phyloP scores from a whole-genome alignment of 768 basidiomycete genomes.

The Mycena olivaceomarginata region DNA sequence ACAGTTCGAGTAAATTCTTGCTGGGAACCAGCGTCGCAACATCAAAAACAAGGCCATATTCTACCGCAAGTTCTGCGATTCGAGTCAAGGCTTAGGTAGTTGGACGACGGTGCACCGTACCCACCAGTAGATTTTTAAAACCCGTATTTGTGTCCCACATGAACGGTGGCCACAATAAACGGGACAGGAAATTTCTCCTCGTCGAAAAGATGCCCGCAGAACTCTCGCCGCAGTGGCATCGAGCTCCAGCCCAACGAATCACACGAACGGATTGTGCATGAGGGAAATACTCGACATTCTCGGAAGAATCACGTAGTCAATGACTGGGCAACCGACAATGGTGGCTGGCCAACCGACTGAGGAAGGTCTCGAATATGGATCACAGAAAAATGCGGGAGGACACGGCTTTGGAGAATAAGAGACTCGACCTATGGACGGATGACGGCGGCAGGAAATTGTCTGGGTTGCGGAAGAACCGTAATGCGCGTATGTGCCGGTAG shows the following conservation, averaged over 20 bases:
- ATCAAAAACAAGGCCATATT: constrained; percentile 3
- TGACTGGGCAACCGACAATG: constrained; percentile 40
- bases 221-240: background rate
- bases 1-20: background rate
- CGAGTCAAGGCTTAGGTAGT: background rate
- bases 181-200: background rate
- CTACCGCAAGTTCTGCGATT: no score
- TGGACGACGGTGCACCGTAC: constrained; percentile 21
- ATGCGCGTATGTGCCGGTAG: no score
- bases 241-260: no score
- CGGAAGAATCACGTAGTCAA: constrained; percentile 36
- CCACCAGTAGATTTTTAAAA: constrained; percentile 15
- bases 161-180: constrained; percentile 15
- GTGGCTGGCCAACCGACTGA: constrained; percentile 16
- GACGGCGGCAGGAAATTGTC: no score
- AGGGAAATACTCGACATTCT: constrained; percentile 38
- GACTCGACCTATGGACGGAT: no score
- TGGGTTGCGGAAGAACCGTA: no score
- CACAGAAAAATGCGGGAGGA: constrained; percentile 49
- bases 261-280: constrained; percentile 29
- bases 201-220: constrained; percentile 9
- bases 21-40: background rate
- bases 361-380: constrained; percentile 43
- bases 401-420: no score
- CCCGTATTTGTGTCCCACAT: constrained; percentile 26